Conservation (phyloP, 2,329 filamentous ascomycete species). For the Botrytis paeoniae region DNA sequence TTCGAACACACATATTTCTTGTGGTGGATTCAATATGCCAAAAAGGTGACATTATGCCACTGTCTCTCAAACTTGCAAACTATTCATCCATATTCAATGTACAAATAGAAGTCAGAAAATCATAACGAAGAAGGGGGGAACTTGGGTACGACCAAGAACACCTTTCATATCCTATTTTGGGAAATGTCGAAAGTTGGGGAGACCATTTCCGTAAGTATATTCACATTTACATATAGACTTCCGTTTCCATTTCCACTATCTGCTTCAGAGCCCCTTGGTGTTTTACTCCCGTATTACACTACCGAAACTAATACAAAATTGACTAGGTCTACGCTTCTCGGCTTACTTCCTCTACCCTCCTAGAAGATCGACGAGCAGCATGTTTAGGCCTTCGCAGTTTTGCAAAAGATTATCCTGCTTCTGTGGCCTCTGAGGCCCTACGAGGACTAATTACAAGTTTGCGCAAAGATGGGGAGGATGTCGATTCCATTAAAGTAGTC, state of each 20-base stretch:
- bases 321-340: conserved; percentile 54
- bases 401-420: conserved; percentile 93
- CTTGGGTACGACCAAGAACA: conserved; percentile 13
- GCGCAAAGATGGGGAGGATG: conserved; percentile 85
- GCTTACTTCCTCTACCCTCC: conserved; percentile 80
- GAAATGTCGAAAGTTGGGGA: conserved; percentile 22
- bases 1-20: not conserved
- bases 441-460: conserved; percentile 82
- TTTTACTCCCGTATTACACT: not conserved
- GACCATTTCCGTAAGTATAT: conserved; percentile 16
- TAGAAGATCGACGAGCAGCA: conserved; percentile 91
- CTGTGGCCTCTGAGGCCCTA: conserved; percentile 89
- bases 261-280: not conserved
- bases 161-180: conserved; percentile 14
- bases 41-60: conserved; percentile 11
- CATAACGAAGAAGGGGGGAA: conserved; percentile 8
- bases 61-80: conserved; percentile 1
- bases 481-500: conserved; percentile 93
- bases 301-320: not conserved
- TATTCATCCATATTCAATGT: conserved; percentile 6
- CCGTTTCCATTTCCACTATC: not conserved
- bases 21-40: not conserved
- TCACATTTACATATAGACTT: not conserved
- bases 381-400: conserved; percentile 93
- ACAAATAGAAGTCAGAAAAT: conserved; percentile 1